Conservation (phyloP, 2,329 filamentous ascomycete genomes). For the Stagonosporopsis rhizophila region DNA sequence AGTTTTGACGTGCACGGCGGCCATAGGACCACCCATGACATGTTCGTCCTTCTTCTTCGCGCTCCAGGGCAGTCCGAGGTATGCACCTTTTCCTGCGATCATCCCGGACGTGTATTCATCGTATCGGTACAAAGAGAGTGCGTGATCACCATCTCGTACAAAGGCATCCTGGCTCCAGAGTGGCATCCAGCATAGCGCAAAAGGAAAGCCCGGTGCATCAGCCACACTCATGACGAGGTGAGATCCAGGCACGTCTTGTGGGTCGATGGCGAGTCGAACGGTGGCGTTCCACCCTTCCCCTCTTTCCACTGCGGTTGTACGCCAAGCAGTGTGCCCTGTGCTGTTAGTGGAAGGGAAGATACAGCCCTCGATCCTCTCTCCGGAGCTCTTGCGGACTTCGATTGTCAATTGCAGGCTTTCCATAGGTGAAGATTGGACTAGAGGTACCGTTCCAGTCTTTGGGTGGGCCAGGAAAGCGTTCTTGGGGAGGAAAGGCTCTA, state of each 20-base stretch:
- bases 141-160: conserved; percentile 82
- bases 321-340: conserved; percentile 81
- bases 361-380: conserved; percentile 84
- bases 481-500: conserved; percentile 77
- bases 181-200: conserved; percentile 91
- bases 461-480: conserved; percentile 69
- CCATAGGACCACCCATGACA: conserved; percentile 75
- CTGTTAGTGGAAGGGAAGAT: conserved; percentile 87
- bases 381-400: conserved; percentile 80
- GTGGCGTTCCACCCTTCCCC: conserved; percentile 89
- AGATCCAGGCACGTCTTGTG: conserved; percentile 79
- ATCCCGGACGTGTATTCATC: conserved; percentile 87
- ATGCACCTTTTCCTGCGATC: conserved; percentile 79
- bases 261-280: conserved; percentile 78
- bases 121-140: conserved; percentile 83
- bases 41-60: conserved; percentile 75
- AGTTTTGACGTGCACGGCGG: conserved; percentile 79
- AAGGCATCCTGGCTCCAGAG: conserved; percentile 94
- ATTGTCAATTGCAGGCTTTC: conserved; percentile 85
- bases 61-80: conserved; percentile 83
- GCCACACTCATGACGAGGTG: conserved; percentile 91
- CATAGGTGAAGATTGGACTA: conserved; percentile 69
- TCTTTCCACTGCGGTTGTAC: conserved; percentile 79
- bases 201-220: conserved; percentile 85
- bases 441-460: conserved; percentile 80